A percentile compares a stretch with the other conserved stretches of the same genome.
These are phyloP conservation scores for Fagopyrum tataricum DNA, from an alignment of 148 eudicot genomes.

Conservation along the genomic window DNA sequence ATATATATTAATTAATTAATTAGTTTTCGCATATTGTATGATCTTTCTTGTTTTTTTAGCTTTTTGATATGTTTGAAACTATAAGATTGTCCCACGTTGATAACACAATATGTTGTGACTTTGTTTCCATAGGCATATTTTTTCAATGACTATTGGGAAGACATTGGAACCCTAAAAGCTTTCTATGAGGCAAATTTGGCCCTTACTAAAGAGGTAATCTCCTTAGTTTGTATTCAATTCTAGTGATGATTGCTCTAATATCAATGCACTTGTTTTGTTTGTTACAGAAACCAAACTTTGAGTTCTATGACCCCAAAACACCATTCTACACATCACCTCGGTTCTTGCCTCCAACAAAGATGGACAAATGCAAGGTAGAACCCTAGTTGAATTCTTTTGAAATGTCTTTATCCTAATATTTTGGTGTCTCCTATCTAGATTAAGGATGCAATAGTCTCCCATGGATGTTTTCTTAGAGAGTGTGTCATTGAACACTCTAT, in stretches of 20 bases:
- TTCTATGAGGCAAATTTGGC: constrained; percentile 94
- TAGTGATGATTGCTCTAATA: no score
- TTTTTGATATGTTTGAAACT: neutral
- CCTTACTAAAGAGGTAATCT: constrained; percentile 64
- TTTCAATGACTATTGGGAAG: constrained; percentile 96
- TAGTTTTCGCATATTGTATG: neutral
- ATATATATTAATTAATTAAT: no score
- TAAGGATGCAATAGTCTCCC: constrained; percentile 83
- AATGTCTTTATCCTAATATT: neutral
- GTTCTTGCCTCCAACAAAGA: constrained; percentile 87
- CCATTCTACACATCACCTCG: constrained; percentile 86
- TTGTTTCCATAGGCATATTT: constrained; percentile 60
- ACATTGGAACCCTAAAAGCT: constrained; percentile 82
- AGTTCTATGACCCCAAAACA: constrained; percentile 87
- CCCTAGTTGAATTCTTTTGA: neutral
- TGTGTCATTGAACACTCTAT: constrained; percentile 67
- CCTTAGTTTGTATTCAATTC: neutral
- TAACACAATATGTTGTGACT: no score
- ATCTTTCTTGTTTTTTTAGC: neutral
- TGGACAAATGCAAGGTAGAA: constrained; percentile 76
- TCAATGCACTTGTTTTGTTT: neutral
- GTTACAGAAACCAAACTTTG: constrained; percentile 60
- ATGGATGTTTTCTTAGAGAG: constrained; percentile 92
- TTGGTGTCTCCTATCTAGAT: constrained; percentile 29
- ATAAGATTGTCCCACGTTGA: no score